Percentiles rank a stretch among this genome's conserved stretches.
phyloP scores from a whole-genome alignment of 1,284 basidiomycete genomes.

The Papiliotrema laurentii region DNA sequence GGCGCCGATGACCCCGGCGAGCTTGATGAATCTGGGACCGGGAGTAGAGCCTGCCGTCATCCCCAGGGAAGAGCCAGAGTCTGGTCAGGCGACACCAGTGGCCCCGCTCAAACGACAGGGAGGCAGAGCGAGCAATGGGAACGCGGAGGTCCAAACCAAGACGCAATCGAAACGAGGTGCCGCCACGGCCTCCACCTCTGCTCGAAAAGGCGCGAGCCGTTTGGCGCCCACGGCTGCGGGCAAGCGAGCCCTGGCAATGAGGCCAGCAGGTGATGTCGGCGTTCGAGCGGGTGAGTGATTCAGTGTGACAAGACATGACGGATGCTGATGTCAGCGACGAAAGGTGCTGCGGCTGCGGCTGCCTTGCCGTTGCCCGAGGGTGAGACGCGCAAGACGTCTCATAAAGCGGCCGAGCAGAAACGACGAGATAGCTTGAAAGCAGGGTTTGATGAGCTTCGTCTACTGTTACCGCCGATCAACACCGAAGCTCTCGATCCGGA shows the following conservation, averaged over 20 bases:
- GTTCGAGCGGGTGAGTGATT: constrained; percentile 26
- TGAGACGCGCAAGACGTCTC: constrained; percentile 67
- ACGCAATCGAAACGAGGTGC: constrained; percentile 9
- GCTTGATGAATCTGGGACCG: constrained; percentile 72
- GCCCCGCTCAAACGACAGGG: constrained; percentile 5
- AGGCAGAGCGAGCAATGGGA: background rate
- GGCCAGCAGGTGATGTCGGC: constrained; percentile 29
- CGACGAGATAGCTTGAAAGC: constrained; percentile 92
- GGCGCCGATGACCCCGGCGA: constrained; percentile 76
- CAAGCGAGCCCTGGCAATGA: constrained; percentile 36
- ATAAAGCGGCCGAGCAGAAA: constrained; percentile 97
- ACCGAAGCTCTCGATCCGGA: constrained; percentile 64
- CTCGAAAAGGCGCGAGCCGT: background rate
- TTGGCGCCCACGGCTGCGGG: constrained; percentile 13
- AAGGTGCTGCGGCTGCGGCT: constrained; percentile 29
- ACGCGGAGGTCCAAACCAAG: background rate
- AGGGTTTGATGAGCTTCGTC: constrained; percentile 89
- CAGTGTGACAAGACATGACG: no score
- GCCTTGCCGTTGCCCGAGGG: constrained; percentile 30
- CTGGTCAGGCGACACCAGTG: background rate
- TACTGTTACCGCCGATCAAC: constrained; percentile 76
- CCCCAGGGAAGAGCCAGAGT: no score
- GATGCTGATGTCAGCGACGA: constrained; percentile 24
- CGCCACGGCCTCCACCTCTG: constrained; percentile 3
- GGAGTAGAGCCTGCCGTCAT: no score